These are phyloP conservation scores for Ustilago xerochloae DNA, from an alignment of 1,284 basidiomycete genomes.

Conservation along the genomic window DNA sequence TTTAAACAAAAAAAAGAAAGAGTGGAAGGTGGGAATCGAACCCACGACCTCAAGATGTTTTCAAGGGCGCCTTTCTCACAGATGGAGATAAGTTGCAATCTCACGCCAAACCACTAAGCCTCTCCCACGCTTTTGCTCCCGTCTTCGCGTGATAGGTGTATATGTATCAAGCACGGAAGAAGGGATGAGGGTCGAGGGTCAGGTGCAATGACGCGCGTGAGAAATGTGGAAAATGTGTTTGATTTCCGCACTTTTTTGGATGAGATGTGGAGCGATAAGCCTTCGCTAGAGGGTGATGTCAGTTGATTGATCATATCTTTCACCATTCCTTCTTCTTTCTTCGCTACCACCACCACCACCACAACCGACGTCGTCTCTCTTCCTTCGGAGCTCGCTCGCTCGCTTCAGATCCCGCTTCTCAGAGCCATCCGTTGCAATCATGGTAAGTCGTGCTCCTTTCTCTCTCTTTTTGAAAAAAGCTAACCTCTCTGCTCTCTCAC, in stretches of 20 bases:
- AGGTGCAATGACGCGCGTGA: constrained; percentile 19
- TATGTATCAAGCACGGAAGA: neutral
- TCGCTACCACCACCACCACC: neutral
- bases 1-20: constrained; percentile 5
- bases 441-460: constrained; percentile 2
- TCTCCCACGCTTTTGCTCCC: constrained; percentile 41
- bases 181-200: neutral
- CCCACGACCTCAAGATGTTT: constrained; percentile 55
- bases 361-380: no score
- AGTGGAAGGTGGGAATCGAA: constrained; percentile 60
- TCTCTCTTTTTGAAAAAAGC: neutral
- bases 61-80: constrained; percentile 7
- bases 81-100: constrained; percentile 46
- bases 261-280: constrained; percentile 37
- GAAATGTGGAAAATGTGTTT: no score
- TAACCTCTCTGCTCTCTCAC: no score
- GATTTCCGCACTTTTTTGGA: no score
- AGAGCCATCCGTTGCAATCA: neutral
- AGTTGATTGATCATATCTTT: neutral
- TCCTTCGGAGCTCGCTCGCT: no score
- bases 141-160: neutral
- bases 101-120: constrained; percentile 62
- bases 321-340: neutral
- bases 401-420: no score
- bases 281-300: neutral